Percentiles rank a stretch among this genome's conserved stretches.
Conservation (phyloP, 306 rosid genomes). For the Ceratonia siliqua region DNA sequence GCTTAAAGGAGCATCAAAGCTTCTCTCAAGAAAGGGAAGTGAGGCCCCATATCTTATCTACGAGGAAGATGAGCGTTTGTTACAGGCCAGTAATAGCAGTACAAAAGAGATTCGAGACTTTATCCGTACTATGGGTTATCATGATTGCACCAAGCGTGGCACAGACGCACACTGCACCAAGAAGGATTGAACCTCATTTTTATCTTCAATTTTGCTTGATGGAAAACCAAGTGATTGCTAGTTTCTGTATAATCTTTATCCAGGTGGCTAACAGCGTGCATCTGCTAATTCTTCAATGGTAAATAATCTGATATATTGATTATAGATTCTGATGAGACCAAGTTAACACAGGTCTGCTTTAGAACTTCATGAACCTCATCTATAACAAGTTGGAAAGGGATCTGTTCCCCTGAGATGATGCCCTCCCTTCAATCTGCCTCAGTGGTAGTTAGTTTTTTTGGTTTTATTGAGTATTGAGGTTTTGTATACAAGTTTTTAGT, state of each 20-base stretch:
- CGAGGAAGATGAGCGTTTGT: constrained; percentile 85
- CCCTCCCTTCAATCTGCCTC: constrained; percentile 12
- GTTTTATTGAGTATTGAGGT: constrained; percentile 10
- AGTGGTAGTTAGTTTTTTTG: constrained; percentile 2
- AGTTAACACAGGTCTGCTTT: background rate
- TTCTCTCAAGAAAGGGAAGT: constrained; percentile 72
- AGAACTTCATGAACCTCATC: background rate
- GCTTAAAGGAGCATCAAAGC: constrained; percentile 79
- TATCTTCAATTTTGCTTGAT: constrained; percentile 26
- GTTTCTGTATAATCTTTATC: constrained; percentile 14
- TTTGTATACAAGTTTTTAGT: constrained; percentile 25
- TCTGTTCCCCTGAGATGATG: background rate
- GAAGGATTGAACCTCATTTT: constrained; percentile 41
- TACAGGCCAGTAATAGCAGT: constrained; percentile 87
- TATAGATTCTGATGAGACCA: constrained; percentile 11
- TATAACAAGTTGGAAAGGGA: background rate
- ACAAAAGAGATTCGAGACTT: constrained; percentile 70
- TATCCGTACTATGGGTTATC: constrained; percentile 68
- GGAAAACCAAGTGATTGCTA: constrained; percentile 23
- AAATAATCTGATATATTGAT: constrained; percentile 19
- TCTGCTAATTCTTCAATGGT: background rate
- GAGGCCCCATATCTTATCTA: constrained; percentile 91
- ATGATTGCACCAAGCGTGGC: constrained; percentile 73
- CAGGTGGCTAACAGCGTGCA: background rate
- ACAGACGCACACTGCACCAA: constrained; percentile 93